A percentile compares a stretch with the other conserved stretches of the same genome.
These are phyloP conservation scores for Leishmania mexicana DNA, from an alignment of 208 protist genomes.

Conservation along the genomic window DNA sequence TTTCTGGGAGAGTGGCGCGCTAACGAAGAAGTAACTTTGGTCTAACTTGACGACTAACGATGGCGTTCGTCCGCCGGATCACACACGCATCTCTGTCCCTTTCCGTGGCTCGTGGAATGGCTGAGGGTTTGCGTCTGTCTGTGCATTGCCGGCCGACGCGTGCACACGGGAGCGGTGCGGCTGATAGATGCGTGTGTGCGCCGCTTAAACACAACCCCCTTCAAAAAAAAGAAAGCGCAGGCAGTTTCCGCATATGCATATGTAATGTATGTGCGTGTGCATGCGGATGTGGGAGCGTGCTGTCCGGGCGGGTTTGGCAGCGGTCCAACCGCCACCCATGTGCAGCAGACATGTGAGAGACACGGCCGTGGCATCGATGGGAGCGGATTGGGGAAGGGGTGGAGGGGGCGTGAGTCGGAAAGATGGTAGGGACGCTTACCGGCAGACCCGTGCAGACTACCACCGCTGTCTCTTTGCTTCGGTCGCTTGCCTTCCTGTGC, in stretches of 20 bases:
- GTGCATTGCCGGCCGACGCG: background rate
- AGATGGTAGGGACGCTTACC: background rate
- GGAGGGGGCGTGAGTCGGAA: background rate
- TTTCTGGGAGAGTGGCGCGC: background rate
- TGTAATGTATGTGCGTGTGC: background rate
- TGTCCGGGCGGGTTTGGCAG: background rate
- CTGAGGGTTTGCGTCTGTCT: background rate
- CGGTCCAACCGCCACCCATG: background rate
- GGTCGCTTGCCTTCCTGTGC: background rate
- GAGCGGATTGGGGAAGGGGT: background rate
- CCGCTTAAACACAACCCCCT: background rate
- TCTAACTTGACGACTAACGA: conserved; percentile 3
- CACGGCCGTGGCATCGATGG: background rate
- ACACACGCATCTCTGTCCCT: background rate
- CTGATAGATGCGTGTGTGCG: background rate
- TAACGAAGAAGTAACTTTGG: background rate
- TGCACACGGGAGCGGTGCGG: background rate
- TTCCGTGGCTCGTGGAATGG: background rate
- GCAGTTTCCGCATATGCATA: background rate
- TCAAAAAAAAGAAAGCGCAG: background rate
- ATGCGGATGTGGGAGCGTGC: background rate
- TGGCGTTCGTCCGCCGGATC: background rate
- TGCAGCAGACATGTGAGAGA: background rate
- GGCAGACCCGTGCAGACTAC: background rate
- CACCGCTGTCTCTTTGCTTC: background rate